A percentile compares a stretch with the other conserved stretches of the same genome.
Evolutionary conservation across 768 basidiomycete genomes (phyloP).

Genomic region (Trametes cubensis): DNA sequence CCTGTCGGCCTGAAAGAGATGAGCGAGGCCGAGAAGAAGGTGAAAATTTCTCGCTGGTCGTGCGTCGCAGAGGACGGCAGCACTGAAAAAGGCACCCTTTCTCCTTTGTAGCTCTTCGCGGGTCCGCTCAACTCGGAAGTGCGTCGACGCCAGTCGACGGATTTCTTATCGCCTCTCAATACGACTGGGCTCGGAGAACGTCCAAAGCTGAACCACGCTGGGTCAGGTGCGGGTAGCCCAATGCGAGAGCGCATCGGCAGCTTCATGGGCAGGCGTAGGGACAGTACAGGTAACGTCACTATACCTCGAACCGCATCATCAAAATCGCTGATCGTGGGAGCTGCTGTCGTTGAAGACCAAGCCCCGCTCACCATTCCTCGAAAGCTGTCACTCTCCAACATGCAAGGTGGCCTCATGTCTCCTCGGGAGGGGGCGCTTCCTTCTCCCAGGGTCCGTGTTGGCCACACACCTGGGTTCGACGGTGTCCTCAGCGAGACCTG

Average conservation of each 20-base stretch:
- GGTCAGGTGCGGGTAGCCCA: slow-evolving; percentile 52
- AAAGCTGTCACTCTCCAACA: slow-evolving; percentile 68
- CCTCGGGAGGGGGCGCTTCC: slow-evolving; percentile 62
- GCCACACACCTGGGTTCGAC: slow-evolving; percentile 65
- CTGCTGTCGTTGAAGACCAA: slow-evolving; percentile 51
- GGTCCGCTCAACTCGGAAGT: slow-evolving; percentile 84
- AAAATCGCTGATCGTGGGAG: slow-evolving; percentile 10
- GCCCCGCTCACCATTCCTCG: slow-evolving; percentile 56
- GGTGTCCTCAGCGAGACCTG: slow-evolving; percentile 78
- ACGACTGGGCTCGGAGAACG: slow-evolving; percentile 55
- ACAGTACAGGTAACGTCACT: slow-evolving; percentile 52
- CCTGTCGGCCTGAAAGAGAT: slow-evolving; percentile 80
- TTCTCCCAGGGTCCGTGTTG: slow-evolving; percentile 67
- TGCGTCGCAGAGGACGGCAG: background rate
- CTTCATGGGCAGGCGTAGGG: slow-evolving; percentile 61
- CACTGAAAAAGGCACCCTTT: slow-evolving; percentile 13
- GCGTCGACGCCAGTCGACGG: slow-evolving; percentile 81
- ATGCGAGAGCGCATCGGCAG: slow-evolving; percentile 68
- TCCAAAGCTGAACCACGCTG: slow-evolving; percentile 55
- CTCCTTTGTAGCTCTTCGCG: slow-evolving; percentile 65
- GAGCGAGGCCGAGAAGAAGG: slow-evolving; percentile 87
- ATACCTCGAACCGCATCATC: background rate
- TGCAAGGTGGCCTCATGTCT: slow-evolving; percentile 52
- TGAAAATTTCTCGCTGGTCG: slow-evolving; percentile 35
- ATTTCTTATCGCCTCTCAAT: slow-evolving; percentile 65